phyloP scores from a whole-genome alignment of 306 rosid species.

The Glycine soja region DNA sequence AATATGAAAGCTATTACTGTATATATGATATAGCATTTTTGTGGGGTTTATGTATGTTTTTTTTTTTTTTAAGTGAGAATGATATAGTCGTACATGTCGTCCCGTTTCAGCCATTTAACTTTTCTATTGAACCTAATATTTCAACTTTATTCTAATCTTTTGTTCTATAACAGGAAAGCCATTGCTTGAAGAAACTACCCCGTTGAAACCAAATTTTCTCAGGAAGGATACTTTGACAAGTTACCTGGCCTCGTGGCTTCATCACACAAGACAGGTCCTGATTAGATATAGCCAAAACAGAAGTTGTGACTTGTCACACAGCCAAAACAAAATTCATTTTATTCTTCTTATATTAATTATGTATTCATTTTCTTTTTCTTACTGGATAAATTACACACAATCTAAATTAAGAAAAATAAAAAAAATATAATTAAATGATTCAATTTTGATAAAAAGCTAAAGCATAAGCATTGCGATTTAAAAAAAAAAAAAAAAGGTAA shows the following conservation, averaged over 20 bases:
- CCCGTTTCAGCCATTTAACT: not conserved
- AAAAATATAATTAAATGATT: too few relatives aligned
- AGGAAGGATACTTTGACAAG: constrained; percentile 34
- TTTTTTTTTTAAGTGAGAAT: not conserved
- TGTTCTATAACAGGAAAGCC: constrained; percentile 39
- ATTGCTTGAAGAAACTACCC: constrained; percentile 41
- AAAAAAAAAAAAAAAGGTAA: too few relatives aligned
- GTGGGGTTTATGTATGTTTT: not conserved
- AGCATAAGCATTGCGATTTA: too few relatives aligned
- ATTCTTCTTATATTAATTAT: too few relatives aligned
- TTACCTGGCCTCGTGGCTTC: not conserved
- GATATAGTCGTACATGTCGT: not conserved
- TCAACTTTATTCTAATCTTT: constrained; percentile 15
- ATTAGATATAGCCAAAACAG: not conserved
- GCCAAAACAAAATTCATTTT: too few relatives aligned
- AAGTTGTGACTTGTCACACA: too few relatives aligned
- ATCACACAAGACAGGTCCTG: not conserved
- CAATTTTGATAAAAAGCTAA: too few relatives aligned
- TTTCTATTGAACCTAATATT: not conserved
- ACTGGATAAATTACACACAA: too few relatives aligned
- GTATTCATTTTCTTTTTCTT: too few relatives aligned
- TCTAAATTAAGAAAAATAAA: too few relatives aligned
- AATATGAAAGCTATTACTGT: too few relatives aligned
- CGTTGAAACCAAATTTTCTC: not conserved
- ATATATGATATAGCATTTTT: not conserved